Base-by-base conservation (phyloP, 345 rosid species). In the Zanthoxylum bungeanum region DNA sequence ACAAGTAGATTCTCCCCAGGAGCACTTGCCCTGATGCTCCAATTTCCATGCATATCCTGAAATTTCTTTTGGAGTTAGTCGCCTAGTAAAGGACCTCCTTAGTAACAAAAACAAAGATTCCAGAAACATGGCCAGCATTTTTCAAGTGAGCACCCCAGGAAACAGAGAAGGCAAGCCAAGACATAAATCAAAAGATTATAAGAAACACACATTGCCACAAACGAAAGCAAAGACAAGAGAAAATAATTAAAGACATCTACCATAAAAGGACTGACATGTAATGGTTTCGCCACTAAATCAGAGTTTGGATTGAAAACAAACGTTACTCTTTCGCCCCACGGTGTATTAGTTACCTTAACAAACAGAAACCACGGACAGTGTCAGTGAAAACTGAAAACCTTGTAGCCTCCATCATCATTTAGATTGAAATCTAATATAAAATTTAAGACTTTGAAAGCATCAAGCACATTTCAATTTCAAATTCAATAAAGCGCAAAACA, bases 201-300 rank as follows among this genome's bases (percentile, higher is more conserved):
- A 42, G 47, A 14, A 42, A 21, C 1, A 6, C 22, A 33, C 27
- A 33, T 42, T 8, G 55, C 5, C 5, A n/a, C 14, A 25, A 36
- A 57, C 7, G 36, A 1, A 42, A 9, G 52, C 8, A 33, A 34
- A 66, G 31, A 16, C 9, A 46, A 14, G 14, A 63, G 50, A 8
- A 65, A 69, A 68, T 56, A 58, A 25, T 22, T 6, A 46, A 36
- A 16, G 60, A 27, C 30, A 55, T 84, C 46, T 89, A 94, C 98
- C 97, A 94, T 92, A 79, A 90, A 94, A 68, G 99, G 96, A 82
- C 98, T 93, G 75, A 93, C 98, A 76, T 90, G 98, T 73, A 93
- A 82, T 37, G 93, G 89, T 74, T 93, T 93, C 34, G 96, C 96
- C 75, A 93, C 88, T 71, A 80, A 30, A 82, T 91, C 96, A n/a